Evolutionary conservation across 768 basidiomycete genomes (phyloP).

Genomic region (Lentinula lateritia): DNA sequence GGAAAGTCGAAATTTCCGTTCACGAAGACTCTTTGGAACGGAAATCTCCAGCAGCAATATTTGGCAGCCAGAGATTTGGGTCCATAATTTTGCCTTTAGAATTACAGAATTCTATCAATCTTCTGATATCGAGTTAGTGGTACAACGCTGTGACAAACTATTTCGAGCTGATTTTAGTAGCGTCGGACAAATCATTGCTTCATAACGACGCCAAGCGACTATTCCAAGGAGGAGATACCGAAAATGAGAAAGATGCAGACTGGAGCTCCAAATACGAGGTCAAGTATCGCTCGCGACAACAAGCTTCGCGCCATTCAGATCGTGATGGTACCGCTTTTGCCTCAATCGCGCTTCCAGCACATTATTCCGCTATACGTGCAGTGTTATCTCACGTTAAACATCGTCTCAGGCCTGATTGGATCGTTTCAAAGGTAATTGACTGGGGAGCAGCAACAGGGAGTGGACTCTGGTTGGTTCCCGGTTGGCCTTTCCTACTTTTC

Average conservation of each 20-base stretch:
- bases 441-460: constrained; percentile 84
- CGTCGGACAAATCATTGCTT: constrained; percentile 55
- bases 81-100: constrained; percentile 68
- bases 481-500: background rate
- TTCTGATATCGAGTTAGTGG: constrained; percentile 58
- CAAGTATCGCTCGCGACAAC: constrained; percentile 54
- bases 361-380: constrained; percentile 76
- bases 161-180: constrained; percentile 28
- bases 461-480: constrained; percentile 63
- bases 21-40: constrained; percentile 25
- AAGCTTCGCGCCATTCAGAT: constrained; percentile 52
- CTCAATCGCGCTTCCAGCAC: constrained; percentile 78
- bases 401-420: constrained; percentile 60
- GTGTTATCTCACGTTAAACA: constrained; percentile 64
- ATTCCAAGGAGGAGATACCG: constrained; percentile 37
- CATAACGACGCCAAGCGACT: constrained; percentile 71
- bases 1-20: constrained; percentile 24
- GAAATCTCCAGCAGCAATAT: constrained; percentile 78
- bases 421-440: constrained; percentile 61
- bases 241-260: constrained; percentile 20
- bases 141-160: constrained; percentile 3
- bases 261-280: constrained; percentile 58
- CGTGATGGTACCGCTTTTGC: constrained; percentile 83
- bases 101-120: constrained; percentile 59
- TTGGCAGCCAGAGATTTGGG: constrained; percentile 72